phyloP scores from a whole-genome alignment of 805 yeast genomes.

The Yarrowia sp. region DNA sequence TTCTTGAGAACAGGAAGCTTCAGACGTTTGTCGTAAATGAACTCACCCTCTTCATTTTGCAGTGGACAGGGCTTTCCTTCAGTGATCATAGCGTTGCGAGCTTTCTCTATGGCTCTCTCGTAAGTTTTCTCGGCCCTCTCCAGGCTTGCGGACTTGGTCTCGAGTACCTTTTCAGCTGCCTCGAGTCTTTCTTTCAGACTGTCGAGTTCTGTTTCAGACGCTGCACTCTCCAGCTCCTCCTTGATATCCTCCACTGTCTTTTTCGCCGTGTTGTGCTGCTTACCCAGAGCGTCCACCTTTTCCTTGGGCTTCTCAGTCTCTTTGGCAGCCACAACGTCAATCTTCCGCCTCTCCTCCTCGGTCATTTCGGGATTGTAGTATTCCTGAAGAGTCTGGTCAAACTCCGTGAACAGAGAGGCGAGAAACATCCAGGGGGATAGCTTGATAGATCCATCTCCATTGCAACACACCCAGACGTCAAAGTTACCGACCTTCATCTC shows the following conservation, averaged over 20 bases:
- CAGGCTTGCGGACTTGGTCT: neutral
- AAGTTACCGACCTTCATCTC: neutral
- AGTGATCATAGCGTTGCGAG: too few species aligned
- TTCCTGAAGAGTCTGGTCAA: neutral
- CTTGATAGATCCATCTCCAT: neutral
- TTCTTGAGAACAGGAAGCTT: neutral
- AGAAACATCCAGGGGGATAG: neutral
- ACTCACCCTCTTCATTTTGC: neutral
- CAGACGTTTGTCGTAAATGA: neutral
- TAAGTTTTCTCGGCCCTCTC: neutral
- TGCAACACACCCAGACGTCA: constrained; percentile 1
- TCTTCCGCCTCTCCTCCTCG: neutral
- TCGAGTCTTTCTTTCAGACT: neutral
- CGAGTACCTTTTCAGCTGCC: neutral
- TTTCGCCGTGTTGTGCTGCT: neutral
- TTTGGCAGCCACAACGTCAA: neutral
- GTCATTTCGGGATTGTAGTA: neutral
- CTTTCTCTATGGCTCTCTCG: neutral
- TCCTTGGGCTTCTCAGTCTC: neutral
- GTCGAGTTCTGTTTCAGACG: too few species aligned
- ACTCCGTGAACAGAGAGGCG: neutral
- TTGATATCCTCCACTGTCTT: neutral
- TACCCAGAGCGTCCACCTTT: neutral
- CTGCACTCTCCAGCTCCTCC: neutral
- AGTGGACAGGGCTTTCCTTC: neutral